These are phyloP conservation scores for Penicillium daleae DNA, from an alignment of 495 filamentous ascomycete genomes.

Conservation along the genomic window DNA sequence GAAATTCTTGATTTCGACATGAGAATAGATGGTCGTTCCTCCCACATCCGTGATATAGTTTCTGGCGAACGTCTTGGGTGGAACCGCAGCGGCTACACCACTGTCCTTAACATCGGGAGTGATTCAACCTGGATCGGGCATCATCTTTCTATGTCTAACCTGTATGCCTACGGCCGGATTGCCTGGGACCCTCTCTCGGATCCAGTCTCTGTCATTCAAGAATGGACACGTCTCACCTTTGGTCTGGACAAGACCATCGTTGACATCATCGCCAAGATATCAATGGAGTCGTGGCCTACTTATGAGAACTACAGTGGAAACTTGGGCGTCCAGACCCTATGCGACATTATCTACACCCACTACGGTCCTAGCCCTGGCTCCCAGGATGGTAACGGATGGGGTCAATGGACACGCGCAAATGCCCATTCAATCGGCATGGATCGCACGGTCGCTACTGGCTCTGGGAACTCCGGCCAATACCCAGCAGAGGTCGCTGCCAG, in stretches of 20 bases:
- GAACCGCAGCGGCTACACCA: conserved; percentile 60
- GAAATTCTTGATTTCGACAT: conserved; percentile 65
- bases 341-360: conserved; percentile 59
- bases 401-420: conserved; percentile 71
- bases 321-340: conserved; percentile 66
- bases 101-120: conserved; percentile 66
- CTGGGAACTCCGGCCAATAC: conserved; percentile 65
- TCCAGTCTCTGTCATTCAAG: conserved; percentile 51
- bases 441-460: conserved; percentile 65
- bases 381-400: conserved; percentile 67
- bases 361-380: conserved; percentile 67
- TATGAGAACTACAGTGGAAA: conserved; percentile 72
- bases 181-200: conserved; percentile 59
- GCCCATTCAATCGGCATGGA: conserved; percentile 65
- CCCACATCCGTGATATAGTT: conserved; percentile 53
- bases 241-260: conserved; percentile 51
- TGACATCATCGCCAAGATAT: conserved; percentile 60
- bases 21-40: conserved; percentile 56
- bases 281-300: conserved; percentile 66
- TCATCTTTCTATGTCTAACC: conserved; percentile 67
- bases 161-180: conserved; percentile 66
- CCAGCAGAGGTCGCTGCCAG: conserved; percentile 54
- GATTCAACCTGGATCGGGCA: conserved; percentile 66
- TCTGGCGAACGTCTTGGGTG: conserved; percentile 59
- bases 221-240: conserved; percentile 69